phyloP scores from a whole-genome alignment of 1,139 yeast genomes.

The Yamadazyma membranifaciens region DNA sequence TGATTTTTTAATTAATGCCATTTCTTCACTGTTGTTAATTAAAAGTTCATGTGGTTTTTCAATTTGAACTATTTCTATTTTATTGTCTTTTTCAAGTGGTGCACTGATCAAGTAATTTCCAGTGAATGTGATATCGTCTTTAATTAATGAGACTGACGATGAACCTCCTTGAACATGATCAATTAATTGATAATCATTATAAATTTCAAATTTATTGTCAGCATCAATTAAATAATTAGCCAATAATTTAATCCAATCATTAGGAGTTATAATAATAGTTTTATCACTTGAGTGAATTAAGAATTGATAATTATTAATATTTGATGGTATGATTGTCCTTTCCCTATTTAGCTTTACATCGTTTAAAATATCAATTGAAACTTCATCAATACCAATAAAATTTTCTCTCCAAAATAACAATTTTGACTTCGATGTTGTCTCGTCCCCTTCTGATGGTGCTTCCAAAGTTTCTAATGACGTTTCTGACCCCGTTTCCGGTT shows the following conservation, averaged over 20 bases:
- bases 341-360: neutral
- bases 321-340: neutral
- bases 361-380: slow-evolving; percentile 11
- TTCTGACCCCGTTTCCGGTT: slow-evolving; percentile 2
- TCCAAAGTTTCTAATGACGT: neutral
- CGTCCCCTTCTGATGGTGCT: neutral
- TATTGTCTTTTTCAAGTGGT: neutral
- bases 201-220: slow-evolving; percentile 3
- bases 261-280: slow-evolving; percentile 7
- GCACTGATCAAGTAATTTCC: slow-evolving; percentile 24
- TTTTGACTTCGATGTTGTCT: neutral
- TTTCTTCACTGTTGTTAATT: neutral
- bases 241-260: slow-evolving; percentile 11
- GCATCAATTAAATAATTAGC: slow-evolving; percentile 4
- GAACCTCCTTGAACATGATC: slow-evolving; percentile 6
- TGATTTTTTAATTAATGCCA: neutral
- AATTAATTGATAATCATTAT: slow-evolving; percentile 6
- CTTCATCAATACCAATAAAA: slow-evolving; percentile 7
- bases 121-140: slow-evolving; percentile 24
- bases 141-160: slow-evolving; percentile 16
- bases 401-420: slow-evolving; percentile 7
- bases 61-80: slow-evolving; percentile 2
- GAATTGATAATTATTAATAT: slow-evolving; percentile 6
- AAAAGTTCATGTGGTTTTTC: neutral
- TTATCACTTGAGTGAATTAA: slow-evolving; percentile 7